Evolutionary conservation across 208 protist species (phyloP).

Genomic region (Acanthamoeba royreba): DNA sequence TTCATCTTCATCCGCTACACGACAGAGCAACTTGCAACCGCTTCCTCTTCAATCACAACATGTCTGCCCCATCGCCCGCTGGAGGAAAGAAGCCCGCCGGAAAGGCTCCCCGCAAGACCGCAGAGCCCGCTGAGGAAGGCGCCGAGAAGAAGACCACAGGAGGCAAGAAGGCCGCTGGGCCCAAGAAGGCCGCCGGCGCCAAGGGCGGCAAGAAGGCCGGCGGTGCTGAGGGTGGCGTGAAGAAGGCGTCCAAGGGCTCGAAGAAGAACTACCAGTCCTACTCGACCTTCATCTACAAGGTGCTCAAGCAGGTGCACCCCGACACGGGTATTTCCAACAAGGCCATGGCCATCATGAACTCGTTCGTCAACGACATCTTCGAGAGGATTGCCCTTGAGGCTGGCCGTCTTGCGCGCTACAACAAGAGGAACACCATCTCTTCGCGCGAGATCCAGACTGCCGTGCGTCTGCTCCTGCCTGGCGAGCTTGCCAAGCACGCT

Average conservation of each 20-base stretch:
- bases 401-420: conserved; percentile 93
- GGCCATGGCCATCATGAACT: conserved; percentile 97
- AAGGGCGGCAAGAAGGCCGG: neutral
- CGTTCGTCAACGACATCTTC: conserved; percentile 95
- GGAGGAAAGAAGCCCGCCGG: neutral
- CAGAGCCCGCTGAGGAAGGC: neutral
- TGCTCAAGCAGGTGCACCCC: conserved; percentile 95
- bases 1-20: too few species aligned
- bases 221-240: neutral
- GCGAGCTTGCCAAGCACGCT: conserved; percentile 98
- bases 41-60: too few species aligned
- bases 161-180: conserved; percentile 7
- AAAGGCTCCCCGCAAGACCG: conserved; percentile 10
- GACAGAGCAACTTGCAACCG: too few species aligned
- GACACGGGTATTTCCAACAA: conserved; percentile 96
- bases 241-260: neutral
- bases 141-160: conserved; percentile 20
- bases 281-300: conserved; percentile 79
- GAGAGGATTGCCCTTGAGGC: conserved; percentile 95
- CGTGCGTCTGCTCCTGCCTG: conserved; percentile 95
- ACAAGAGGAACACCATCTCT: conserved; percentile 95
- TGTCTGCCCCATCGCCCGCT: too few species aligned
- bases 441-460: conserved; percentile 96
- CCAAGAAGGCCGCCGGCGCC: neutral
- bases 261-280: conserved; percentile 53